A percentile compares a stretch with the other conserved stretches of the same genome.
Evolutionary conservation across 2,329 filamentous ascomycete genomes (phyloP).

Genomic region (Aspergillus sp.): DNA sequence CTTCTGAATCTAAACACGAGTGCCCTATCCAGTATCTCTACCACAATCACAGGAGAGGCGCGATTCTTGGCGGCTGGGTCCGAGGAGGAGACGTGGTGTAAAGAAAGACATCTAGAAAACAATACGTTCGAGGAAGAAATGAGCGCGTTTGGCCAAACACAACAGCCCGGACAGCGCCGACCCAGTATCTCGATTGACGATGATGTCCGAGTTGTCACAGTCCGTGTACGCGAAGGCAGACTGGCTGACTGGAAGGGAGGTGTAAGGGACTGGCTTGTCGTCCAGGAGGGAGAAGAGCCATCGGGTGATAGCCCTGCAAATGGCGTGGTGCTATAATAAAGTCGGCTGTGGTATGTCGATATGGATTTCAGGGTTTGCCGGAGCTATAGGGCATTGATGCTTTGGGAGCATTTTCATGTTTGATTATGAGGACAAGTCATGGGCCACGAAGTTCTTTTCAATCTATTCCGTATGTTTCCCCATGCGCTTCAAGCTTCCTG

Average conservation of each 20-base stretch:
- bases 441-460: not conserved
- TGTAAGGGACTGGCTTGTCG: slow-evolving; percentile 71
- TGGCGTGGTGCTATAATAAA: slow-evolving; percentile 18
- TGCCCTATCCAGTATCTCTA: slow-evolving; percentile 82
- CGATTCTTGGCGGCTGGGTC: slow-evolving; percentile 69
- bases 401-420: not conserved
- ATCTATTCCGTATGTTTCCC: not conserved
- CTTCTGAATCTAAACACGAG: slow-evolving; percentile 89
- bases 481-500: not conserved
- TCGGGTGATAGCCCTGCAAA: slow-evolving; percentile 28
- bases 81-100: slow-evolving; percentile 82
- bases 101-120: slow-evolving; percentile 80
- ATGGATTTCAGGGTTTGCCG: not conserved
- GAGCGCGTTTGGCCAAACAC: slow-evolving; percentile 42
- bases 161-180: slow-evolving; percentile 29
- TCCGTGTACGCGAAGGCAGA: slow-evolving; percentile 78
- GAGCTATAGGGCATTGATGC: not conserved
- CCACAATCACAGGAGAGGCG: slow-evolving; percentile 89
- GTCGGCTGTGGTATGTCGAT: not conserved
- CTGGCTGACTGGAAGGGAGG: slow-evolving; percentile 96
- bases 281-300: slow-evolving; percentile 32
- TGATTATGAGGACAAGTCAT: not conserved
- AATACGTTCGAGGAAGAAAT: slow-evolving; percentile 73
- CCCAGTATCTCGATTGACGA: slow-evolving; percentile 67
- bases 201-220: slow-evolving; percentile 83